Evolutionary conservation across 108 stramenopile genomes (phyloP).

Genomic region (Bacterosira constricta): DNA sequence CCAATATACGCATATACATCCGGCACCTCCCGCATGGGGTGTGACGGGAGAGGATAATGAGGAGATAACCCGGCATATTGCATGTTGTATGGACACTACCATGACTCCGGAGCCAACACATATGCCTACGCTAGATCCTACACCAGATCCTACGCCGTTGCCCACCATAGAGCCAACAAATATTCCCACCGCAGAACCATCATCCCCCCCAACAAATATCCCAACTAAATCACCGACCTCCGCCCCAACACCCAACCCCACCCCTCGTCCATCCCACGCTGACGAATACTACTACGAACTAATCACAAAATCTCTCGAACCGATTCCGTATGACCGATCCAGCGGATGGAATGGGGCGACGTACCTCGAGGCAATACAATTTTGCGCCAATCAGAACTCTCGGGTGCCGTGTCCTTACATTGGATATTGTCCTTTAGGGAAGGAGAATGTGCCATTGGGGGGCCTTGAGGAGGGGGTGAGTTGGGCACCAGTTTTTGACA

Average conservation of each 20-base stretch:
- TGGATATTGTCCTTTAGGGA: conserved; percentile 17
- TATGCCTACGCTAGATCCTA: neutral
- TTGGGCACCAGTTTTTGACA: conserved; percentile 17
- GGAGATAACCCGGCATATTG: conserved; percentile 15
- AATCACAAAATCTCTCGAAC: neutral
- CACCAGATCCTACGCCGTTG: neutral
- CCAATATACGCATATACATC: conserved; percentile 10
- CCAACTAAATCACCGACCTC: conserved; percentile 3
- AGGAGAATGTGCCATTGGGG: conserved; percentile 6
- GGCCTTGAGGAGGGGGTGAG: neutral
- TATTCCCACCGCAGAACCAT: neutral
- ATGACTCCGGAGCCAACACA: neutral
- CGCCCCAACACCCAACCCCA: neutral
- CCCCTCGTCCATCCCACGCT: neutral
- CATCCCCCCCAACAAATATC: neutral
- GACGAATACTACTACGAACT: neutral
- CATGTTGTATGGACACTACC: conserved; percentile 1
- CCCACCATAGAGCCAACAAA: neutral
- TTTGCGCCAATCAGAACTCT: neutral
- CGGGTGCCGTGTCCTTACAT: conserved; percentile 22
- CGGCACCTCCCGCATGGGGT: conserved; percentile 24
- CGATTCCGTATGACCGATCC: neutral
- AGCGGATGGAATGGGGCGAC: conserved; percentile 11
- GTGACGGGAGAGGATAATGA: conserved; percentile 12
- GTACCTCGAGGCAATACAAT: conserved; percentile 14